Evolutionary conservation across 1,284 basidiomycete species (phyloP), one percentile per base, ranked within the genome.

Genomic region (Puccinia coronata): DNA sequence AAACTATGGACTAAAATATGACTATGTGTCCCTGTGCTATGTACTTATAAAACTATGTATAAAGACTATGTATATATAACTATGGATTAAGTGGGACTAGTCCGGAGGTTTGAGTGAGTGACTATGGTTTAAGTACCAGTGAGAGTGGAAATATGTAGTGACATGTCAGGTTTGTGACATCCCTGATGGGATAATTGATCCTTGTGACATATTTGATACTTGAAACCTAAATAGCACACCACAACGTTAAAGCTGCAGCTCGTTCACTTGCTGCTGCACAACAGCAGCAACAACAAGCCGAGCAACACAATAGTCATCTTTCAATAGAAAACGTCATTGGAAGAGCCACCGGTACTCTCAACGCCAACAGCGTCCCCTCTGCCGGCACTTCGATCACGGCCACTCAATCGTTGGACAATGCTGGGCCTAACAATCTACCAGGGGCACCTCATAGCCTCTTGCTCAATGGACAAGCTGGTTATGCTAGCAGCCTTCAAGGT

Each of bases 401-500:
- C 23, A 47, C 47, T 5, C 73, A 59, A 63, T n/a, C 59, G 18
- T 41, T 61, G 14, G 57, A 59, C 1, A 65, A 61, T 69, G 43
- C 43, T 25, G 75, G 41, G 23, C 43, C 59, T 14, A 67, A 65
- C 43, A 67, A 53, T 69, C 57, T 51, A 12, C 20, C 61, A n/a
- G 75, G 25, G 51, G 41, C n/a, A 25, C 39, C 70, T 20, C 78
- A 80, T 25, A 70, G 47, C 41, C 63, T 78, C 20, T 69, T 51
- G 14, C 59, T 72, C 18, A 67, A 70, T 61, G 78, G 78, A 57
- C 76, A 79, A 72, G 78, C 49, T 63, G 78, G 78, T 43, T 80
- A 80, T 63, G 78, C 57, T 20, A 72, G 47, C 67, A 63, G 78
- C 43, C 69, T 80, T 47, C 78, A 80, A 80, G 78, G 78, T 80